These are phyloP conservation scores for Aristolochia californica DNA, from an alignment of 164 flowering plant species.

Conservation along the genomic window DNA sequence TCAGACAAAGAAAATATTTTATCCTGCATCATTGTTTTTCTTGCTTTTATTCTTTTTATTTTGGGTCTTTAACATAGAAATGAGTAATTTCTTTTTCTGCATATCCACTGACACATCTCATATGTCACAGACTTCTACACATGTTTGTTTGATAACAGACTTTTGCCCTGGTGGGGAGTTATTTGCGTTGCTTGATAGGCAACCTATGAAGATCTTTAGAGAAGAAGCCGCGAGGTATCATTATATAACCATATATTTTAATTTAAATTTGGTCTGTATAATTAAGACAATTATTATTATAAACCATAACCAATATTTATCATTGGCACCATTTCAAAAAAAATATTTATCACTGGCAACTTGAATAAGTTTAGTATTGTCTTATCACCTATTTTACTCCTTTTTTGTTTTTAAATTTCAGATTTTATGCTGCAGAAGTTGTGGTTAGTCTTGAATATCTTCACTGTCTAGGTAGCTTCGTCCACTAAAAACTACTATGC, in stretches of 20 bases:
- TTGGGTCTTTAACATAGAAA: too few species aligned
- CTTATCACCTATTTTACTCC: not conserved
- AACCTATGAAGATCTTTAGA: slow-evolving; percentile 80
- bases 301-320: too few species aligned
- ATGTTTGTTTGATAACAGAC: slow-evolving; percentile 97
- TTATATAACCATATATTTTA: not conserved
- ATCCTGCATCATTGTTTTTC: too few species aligned
- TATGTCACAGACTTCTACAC: slow-evolving; percentile 69
- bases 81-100: too few species aligned
- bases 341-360: too few species aligned
- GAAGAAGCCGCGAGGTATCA: slow-evolving; percentile 88
- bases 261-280: too few species aligned
- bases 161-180: slow-evolving; percentile 93
- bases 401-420: slow-evolving; percentile 16
- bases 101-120: too few species aligned
- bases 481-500: not conserved
- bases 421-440: slow-evolving; percentile 95
- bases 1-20: too few species aligned
- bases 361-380: too few species aligned
- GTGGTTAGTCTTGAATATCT: slow-evolving; percentile 90
- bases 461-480: slow-evolving; percentile 77
- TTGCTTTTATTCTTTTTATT: too few species aligned
- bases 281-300: not conserved
- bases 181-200: slow-evolving; percentile 87
- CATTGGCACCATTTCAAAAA: too few species aligned